These are phyloP conservation scores for Rubus idaeus DNA, from an alignment of 306 rosid species.

Conservation along the genomic window DNA sequence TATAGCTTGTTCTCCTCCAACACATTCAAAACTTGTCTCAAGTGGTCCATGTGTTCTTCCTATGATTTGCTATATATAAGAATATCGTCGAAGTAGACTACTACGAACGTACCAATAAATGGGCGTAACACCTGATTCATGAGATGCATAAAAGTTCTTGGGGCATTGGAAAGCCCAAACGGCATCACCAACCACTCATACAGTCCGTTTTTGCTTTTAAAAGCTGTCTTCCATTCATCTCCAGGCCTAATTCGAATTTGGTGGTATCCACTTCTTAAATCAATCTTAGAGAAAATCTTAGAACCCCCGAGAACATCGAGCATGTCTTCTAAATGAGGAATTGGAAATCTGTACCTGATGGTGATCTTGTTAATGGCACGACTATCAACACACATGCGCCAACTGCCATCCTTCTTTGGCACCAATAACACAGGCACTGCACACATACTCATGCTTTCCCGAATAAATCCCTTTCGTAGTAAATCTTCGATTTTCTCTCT, in stretches of 20 bases:
- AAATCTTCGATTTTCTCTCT: no score
- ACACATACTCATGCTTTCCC: background rate
- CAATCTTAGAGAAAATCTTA: background rate
- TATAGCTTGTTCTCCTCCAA: no score
- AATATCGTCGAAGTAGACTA: background rate
- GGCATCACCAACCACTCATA: background rate
- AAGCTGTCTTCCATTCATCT: constrained; percentile 6
- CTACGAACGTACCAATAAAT: background rate
- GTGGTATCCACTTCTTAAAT: background rate
- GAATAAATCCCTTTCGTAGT: background rate
- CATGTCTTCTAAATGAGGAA: background rate
- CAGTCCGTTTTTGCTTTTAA: background rate
- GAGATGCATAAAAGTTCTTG: background rate
- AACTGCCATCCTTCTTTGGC: background rate
- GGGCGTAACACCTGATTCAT: background rate
- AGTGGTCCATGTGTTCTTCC: background rate
- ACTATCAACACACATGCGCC: background rate
- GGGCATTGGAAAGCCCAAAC: background rate
- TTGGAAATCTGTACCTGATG: background rate
- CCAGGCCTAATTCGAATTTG: background rate
- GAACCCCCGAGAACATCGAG: background rate
- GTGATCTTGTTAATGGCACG: background rate
- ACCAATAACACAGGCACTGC: background rate
- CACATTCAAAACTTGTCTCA: background rate
- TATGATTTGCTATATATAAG: background rate